Conservation (phyloP, 1,139 yeast species). For the Yamadazyma trypodendri region DNA sequence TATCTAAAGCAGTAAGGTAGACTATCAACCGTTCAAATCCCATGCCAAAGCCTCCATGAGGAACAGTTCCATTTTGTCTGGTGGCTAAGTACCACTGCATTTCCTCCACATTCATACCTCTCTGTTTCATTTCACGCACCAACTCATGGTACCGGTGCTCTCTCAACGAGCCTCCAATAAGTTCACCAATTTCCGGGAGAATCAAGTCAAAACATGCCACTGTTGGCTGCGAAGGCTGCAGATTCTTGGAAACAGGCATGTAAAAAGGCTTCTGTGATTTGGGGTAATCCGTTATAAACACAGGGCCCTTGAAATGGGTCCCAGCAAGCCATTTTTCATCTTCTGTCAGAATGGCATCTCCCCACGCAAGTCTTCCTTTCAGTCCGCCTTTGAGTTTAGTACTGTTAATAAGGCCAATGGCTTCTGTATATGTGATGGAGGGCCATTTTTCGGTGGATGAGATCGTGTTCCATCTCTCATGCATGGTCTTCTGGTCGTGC, state of each 20-base stretch:
- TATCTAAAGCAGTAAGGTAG: constrained; percentile 70
- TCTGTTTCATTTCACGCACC: constrained; percentile 44
- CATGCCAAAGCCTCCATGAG: constrained; percentile 97
- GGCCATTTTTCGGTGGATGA: constrained; percentile 55
- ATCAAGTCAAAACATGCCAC: constrained; percentile 90
- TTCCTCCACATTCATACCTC: constrained; percentile 56
- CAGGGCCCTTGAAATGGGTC: constrained; percentile 64
- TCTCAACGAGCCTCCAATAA: constrained; percentile 93
- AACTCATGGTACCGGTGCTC: constrained; percentile 62
- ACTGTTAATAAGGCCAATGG: constrained; percentile 47
- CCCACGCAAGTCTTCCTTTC: constrained; percentile 49
- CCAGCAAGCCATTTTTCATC: constrained; percentile 93
- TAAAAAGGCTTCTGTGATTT: constrained; percentile 79
- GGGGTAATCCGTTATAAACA: constrained; percentile 91
- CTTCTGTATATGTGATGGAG: constrained; percentile 71
- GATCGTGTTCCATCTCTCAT: constrained; percentile 34
- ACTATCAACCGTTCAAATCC: constrained; percentile 87
- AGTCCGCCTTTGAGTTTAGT: constrained; percentile 24
- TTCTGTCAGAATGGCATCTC: constrained; percentile 73
- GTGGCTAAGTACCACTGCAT: constrained; percentile 79
- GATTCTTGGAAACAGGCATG: constrained; percentile 53
- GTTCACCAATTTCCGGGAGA: constrained; percentile 90
- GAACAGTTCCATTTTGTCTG: constrained; percentile 75
- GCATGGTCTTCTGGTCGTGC: constrained; percentile 27
- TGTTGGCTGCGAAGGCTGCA: constrained; percentile 44